A percentile compares a stretch with the other conserved stretches of the same genome.
Conservation (phyloP, 495 filamentous ascomycete species). For the Neurospora sp. region DNA sequence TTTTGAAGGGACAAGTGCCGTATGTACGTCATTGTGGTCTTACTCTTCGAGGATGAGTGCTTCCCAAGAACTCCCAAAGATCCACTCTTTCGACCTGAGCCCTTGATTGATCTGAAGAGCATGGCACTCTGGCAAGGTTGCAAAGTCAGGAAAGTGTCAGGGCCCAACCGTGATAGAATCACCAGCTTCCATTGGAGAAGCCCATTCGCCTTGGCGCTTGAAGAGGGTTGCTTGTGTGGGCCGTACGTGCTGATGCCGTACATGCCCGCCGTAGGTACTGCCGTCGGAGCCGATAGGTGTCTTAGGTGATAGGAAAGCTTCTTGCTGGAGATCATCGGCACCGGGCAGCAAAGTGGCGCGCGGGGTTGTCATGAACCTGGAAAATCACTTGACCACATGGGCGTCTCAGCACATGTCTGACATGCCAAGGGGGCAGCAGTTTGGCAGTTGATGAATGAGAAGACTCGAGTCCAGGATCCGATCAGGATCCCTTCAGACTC, state of each 20-base stretch:
- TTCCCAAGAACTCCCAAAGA: not conserved
- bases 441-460: not conserved
- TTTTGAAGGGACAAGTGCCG: not conserved
- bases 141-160: not conserved
- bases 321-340: not conserved
- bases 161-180: not conserved
- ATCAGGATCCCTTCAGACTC: not conserved
- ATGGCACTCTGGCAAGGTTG: not conserved
- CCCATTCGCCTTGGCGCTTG: not conserved
- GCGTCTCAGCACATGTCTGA: not conserved
- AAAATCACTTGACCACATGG: not conserved
- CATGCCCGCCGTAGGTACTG: not conserved
- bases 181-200: not conserved
- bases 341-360: not conserved
- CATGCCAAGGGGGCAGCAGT: not conserved
- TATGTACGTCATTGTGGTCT: not conserved
- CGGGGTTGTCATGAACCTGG: not conserved
- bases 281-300: not conserved
- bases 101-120: not conserved
- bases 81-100: not conserved
- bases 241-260: not conserved
- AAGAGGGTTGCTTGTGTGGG: not conserved
- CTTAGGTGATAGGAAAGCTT: not conserved
- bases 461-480: not conserved
- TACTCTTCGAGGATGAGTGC: not conserved